These are phyloP conservation scores for Lipomyces yamadae DNA, from an alignment of 805 yeast species.

Conservation along the genomic window DNA sequence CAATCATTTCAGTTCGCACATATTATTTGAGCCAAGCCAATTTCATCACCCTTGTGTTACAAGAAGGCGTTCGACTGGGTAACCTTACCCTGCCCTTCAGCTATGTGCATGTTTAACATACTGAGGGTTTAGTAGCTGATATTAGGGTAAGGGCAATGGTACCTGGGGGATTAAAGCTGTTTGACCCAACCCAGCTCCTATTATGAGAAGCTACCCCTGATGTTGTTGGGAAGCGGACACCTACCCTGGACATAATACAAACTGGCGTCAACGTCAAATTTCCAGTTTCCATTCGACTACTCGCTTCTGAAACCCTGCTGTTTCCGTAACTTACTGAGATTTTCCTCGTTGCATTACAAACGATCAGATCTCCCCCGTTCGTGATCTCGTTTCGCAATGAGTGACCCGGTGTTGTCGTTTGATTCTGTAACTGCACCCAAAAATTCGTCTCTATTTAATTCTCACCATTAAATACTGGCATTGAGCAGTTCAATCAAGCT, in stretches of 20 bases:
- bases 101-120: neutral
- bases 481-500: neutral
- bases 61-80: neutral
- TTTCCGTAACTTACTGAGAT: neutral
- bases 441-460: neutral
- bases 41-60: neutral
- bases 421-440: neutral
- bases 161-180: neutral
- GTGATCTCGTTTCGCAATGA: neutral
- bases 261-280: constrained; percentile 1
- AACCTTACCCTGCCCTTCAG: constrained; percentile 1
- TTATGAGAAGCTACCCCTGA: neutral
- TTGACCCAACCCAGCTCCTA: neutral
- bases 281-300: neutral
- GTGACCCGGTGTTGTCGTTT: neutral
- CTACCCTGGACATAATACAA: neutral
- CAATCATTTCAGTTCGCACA: neutral
- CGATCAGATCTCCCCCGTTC: neutral
- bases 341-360: neutral
- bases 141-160: neutral
- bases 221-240: neutral
- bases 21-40: neutral
- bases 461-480: neutral
- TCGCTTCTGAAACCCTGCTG: no score
- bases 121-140: constrained; percentile 10